A percentile compares a stretch with the other conserved stretches of the same genome.
Conservation (phyloP, 495 filamentous ascomycete genomes). For the Schizothecium vesticola region DNA sequence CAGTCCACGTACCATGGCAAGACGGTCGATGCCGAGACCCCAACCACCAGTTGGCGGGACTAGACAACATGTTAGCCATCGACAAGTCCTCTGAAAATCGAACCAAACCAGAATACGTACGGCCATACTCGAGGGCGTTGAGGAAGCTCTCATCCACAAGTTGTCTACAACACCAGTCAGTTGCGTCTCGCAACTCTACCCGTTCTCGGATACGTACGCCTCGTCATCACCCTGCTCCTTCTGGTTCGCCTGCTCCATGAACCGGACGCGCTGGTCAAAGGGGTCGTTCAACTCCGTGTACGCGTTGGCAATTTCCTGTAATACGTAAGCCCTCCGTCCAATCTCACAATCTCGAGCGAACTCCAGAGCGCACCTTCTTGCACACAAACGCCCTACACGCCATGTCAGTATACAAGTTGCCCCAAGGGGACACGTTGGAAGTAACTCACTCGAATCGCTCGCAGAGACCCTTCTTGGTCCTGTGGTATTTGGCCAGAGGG, state of each 20-base stretch:
- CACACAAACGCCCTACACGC: slow-evolving; percentile 69
- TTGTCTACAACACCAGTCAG: slow-evolving; percentile 42
- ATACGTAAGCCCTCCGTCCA: neutral
- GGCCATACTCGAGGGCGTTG: slow-evolving; percentile 61
- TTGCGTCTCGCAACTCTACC: neutral
- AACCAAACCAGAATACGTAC: slow-evolving; percentile 5
- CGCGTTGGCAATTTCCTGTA: slow-evolving; percentile 75
- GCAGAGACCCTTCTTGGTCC: slow-evolving; percentile 73
- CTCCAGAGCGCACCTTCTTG: slow-evolving; percentile 56
- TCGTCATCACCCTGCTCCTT: slow-evolving; percentile 97
- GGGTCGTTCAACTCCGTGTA: slow-evolving; percentile 99
- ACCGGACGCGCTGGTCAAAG: slow-evolving; percentile 87
- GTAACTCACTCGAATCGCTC: slow-evolving; percentile 72
- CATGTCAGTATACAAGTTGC: slow-evolving; percentile 4
- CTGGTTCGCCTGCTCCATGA: slow-evolving; percentile 93
- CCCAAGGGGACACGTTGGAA: neutral
- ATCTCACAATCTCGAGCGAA: neutral
- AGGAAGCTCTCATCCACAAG: slow-evolving; percentile 93
- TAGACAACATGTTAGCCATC: slow-evolving; percentile 49
- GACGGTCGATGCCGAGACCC: slow-evolving; percentile 94
- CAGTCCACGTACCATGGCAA: slow-evolving; percentile 68
- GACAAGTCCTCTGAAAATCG: slow-evolving; percentile 13
- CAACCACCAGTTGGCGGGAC: slow-evolving; percentile 92
- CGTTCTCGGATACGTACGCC: slow-evolving; percentile 38
- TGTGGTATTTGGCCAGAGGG: slow-evolving; percentile 92